Conservation (phyloP, 2,329 filamentous ascomycete genomes). For the Ceratocystis ficicola region DNA sequence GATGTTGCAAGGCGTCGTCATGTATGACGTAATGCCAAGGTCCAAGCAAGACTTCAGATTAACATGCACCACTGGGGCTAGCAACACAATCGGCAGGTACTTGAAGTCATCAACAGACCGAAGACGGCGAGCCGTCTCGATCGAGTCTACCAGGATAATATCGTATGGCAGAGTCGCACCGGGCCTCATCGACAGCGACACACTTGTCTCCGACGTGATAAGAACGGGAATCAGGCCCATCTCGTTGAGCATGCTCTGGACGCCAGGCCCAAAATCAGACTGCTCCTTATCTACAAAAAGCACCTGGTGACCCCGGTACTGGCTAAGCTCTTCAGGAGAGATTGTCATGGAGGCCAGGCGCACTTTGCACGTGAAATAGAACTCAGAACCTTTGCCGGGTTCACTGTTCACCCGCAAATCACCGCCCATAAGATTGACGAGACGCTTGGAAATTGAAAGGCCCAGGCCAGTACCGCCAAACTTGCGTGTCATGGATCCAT, state of each 20-base stretch:
- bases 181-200: constrained; percentile 41
- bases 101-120: constrained; percentile 90
- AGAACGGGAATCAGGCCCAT: constrained; percentile 74
- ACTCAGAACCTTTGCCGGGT: constrained; percentile 81
- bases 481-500: constrained; percentile 89
- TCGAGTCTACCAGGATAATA: constrained; percentile 89
- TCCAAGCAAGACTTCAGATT: constrained; percentile 88
- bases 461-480: constrained; percentile 92
- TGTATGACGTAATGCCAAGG: constrained; percentile 94
- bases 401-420: constrained; percentile 92
- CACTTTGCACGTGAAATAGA: constrained; percentile 92
- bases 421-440: constrained; percentile 93
- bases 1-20: constrained; percentile 89
- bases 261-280: constrained; percentile 63
- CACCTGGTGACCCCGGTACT: constrained; percentile 87
- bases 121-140: constrained; percentile 74
- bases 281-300: constrained; percentile 88
- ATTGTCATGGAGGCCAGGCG: constrained; percentile 72
- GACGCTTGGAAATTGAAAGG: constrained; percentile 84
- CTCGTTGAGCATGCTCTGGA: constrained; percentile 62
- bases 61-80: constrained; percentile 80
- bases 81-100: constrained; percentile 87
- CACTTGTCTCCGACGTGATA: constrained; percentile 65
- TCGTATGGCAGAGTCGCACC: constrained; percentile 63
- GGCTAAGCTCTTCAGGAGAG: constrained; percentile 63